These are phyloP conservation scores for Salix brachista DNA, from an alignment of 345 rosid species.

Conservation along the genomic window DNA sequence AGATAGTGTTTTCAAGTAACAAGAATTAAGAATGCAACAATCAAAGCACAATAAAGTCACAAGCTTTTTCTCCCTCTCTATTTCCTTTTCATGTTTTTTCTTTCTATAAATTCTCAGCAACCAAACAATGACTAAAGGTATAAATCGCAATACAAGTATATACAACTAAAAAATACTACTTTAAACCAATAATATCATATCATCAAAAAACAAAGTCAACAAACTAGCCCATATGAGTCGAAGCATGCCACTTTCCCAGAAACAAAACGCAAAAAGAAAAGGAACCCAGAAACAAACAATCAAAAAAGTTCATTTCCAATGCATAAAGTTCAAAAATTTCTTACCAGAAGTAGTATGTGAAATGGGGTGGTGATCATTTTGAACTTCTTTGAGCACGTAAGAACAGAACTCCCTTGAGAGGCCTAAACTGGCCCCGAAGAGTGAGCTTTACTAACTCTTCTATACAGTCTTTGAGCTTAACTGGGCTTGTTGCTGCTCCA, in stretches of 20 bases:
- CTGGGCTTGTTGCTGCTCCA: slow-evolving; percentile 14
- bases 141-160: no score
- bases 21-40: neutral
- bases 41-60: neutral
- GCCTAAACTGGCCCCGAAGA: slow-evolving; percentile 30
- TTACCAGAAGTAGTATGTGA: neutral
- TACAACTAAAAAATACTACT: neutral
- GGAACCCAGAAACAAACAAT: neutral
- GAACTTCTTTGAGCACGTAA: slow-evolving; percentile 30
- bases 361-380: slow-evolving; percentile 2
- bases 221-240: neutral
- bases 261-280: neutral
- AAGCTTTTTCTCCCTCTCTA: neutral
- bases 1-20: neutral
- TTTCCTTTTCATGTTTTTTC: neutral
- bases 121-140: neutral
- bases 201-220: neutral
- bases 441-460: slow-evolving; percentile 45
- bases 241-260: neutral
- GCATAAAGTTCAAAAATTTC: neutral
- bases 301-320: neutral
- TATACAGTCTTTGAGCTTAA: slow-evolving; percentile 24
- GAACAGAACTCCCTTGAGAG: slow-evolving; percentile 41
- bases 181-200: no score
- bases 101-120: neutral